These are phyloP conservation scores for Crithidia mellificae DNA, from an alignment of 208 protist species.

Conservation along the genomic window DNA sequence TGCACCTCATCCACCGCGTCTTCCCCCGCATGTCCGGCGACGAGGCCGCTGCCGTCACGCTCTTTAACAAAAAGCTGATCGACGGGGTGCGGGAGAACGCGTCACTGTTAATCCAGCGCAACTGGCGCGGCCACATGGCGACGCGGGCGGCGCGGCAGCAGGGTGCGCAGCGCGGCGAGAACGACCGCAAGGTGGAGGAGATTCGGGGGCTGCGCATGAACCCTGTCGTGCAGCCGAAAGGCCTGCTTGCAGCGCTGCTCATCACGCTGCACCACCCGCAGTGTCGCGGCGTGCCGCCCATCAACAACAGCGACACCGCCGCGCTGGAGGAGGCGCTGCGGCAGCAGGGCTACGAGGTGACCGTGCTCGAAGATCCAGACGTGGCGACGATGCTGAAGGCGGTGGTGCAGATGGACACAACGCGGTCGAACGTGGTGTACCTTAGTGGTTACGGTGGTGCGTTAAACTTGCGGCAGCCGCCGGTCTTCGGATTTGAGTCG, in stretches of 20 bases:
- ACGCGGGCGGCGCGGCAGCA: constrained; percentile 37
- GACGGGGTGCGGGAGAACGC: constrained; percentile 68
- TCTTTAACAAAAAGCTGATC: constrained; percentile 72
- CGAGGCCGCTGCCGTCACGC: constrained; percentile 68
- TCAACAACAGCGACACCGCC: constrained; percentile 30
- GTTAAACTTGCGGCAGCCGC: constrained; percentile 70
- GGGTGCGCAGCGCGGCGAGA: constrained; percentile 42
- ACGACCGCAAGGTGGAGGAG: constrained; percentile 79
- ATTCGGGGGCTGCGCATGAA: constrained; percentile 71
- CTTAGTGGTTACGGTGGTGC: constrained; percentile 84
- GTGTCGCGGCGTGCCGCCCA: constrained; percentile 50
- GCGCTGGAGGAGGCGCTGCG: constrained; percentile 56
- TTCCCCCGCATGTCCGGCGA: constrained; percentile 52
- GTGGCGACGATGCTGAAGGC: constrained; percentile 54
- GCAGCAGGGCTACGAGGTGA: constrained; percentile 81
- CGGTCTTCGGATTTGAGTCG: constrained; percentile 53
- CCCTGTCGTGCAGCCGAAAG: constrained; percentile 65
- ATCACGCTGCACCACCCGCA: constrained; percentile 65
- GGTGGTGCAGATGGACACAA: constrained; percentile 56
- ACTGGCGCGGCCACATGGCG: constrained; percentile 68
- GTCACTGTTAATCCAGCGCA: constrained; percentile 78
- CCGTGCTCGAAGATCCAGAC: constrained; percentile 52
- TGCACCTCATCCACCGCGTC: constrained; percentile 81
- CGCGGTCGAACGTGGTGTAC: constrained; percentile 79
- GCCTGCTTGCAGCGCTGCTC: constrained; percentile 66